Conservation (phyloP, 2,329 filamentous ascomycete genomes). For the Colletotrichum acutatum region DNA sequence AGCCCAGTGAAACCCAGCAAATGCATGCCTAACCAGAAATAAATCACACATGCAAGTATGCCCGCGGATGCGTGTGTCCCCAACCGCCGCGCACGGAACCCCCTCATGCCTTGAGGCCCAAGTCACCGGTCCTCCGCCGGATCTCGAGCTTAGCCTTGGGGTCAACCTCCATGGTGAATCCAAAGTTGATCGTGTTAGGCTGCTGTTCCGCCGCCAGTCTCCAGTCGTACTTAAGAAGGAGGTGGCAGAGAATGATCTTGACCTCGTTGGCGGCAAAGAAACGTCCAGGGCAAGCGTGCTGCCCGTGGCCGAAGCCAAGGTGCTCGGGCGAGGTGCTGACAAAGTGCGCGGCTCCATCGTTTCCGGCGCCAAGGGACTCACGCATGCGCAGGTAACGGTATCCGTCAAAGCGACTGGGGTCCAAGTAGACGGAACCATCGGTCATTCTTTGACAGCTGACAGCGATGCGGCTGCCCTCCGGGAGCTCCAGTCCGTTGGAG, state of each 20-base stretch:
- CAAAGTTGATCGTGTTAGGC: conserved; percentile 12
- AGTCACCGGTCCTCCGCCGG: conserved; percentile 22
- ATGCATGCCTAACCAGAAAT: background rate
- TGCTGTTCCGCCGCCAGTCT: conserved; percentile 15
- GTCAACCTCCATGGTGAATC: conserved; percentile 28
- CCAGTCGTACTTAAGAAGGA: conserved; percentile 47
- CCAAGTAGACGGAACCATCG: conserved; percentile 17
- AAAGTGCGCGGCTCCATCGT: conserved; percentile 41
- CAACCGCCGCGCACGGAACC: background rate
- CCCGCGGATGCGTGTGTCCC: background rate
- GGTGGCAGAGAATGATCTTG: conserved; percentile 46
- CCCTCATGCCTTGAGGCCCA: conserved; percentile 21
- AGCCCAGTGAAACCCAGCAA: background rate
- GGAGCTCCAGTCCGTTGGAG: conserved; percentile 27
- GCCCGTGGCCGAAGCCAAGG: conserved; percentile 49
- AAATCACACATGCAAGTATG: background rate
- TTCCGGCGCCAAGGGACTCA: conserved; percentile 25
- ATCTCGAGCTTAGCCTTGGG: conserved; percentile 31
- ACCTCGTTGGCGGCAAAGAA: conserved; percentile 52
- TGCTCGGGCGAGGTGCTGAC: conserved; percentile 43
- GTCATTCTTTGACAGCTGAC: conserved; percentile 25
- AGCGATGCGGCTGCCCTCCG: conserved; percentile 28
- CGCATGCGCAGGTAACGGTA: conserved; percentile 32
- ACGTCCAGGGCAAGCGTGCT: conserved; percentile 50
- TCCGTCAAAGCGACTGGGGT: conserved; percentile 24